phyloP scores from a whole-genome alignment of 345 rosid species.

The Citrus cavaleriei region DNA sequence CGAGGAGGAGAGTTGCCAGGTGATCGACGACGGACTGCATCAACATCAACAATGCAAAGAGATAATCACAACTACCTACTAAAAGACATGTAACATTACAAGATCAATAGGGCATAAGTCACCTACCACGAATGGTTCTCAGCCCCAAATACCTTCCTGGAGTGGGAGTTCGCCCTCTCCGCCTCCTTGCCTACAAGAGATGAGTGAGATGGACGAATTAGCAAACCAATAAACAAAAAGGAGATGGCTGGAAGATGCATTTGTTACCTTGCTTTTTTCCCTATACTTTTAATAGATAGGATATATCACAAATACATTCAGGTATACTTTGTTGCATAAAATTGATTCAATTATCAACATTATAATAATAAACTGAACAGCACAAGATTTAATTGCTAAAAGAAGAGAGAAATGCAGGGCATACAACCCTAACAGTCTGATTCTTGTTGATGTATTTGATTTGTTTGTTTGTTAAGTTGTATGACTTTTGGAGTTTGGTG shows the following conservation, averaged over 20 bases:
- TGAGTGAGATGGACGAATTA: conserved; percentile 10
- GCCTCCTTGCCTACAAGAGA: conserved; percentile 66
- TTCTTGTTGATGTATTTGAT: conserved; percentile 50
- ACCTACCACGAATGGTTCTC: conserved; percentile 56
- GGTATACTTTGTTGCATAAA: background rate
- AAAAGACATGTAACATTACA: background rate
- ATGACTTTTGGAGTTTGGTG: conserved; percentile 59
- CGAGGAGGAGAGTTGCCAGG: conserved; percentile 44
- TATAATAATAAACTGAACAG: background rate
- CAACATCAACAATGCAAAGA: background rate
- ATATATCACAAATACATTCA: background rate
- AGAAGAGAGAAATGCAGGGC: conserved; percentile 73
- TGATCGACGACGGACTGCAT: conserved; percentile 36
- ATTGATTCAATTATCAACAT: background rate
- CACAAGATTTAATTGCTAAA: conserved; percentile 21
- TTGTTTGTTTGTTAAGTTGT: conserved; percentile 73
- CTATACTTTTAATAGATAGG: background rate
- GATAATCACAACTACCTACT: background rate
- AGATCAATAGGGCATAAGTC: background rate
- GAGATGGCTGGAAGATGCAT: background rate
- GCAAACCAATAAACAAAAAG: background rate
- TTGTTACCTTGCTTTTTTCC: background rate
- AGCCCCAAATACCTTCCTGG: conserved; percentile 91
- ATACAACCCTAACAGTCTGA: conserved; percentile 86
- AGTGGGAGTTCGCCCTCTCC: conserved; percentile 89